Conservation (phyloP, 345 rosid species). For the Theobroma cacao region DNA sequence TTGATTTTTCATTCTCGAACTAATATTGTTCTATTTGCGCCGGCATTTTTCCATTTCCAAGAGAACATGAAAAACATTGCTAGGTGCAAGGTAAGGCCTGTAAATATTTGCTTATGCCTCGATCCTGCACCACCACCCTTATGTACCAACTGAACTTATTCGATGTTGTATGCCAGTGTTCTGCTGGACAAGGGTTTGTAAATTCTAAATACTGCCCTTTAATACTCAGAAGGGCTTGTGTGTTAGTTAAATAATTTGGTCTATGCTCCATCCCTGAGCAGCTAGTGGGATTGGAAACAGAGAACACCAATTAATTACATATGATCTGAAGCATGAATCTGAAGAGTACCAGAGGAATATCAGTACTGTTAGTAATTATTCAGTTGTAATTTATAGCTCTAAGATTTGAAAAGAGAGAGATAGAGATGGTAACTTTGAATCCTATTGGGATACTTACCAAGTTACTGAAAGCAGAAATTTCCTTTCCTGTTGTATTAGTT, state of each 20-base stretch:
- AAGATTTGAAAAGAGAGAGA: not conserved
- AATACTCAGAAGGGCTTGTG: slow-evolving; percentile 7
- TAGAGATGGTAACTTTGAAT: not conserved
- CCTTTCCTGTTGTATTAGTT: not conserved
- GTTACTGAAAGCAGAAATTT: not conserved
- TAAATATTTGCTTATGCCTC: slow-evolving; percentile 28
- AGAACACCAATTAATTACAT: slow-evolving; percentile 9
- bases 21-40: not conserved
- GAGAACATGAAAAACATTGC: slow-evolving; percentile 1
- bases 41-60: slow-evolving; percentile 12
- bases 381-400: not conserved
- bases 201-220: slow-evolving; percentile 6
- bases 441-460: not conserved
- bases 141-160: slow-evolving; percentile 15
- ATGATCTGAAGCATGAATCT: not conserved
- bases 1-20: slow-evolving; percentile 1
- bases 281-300: not conserved
- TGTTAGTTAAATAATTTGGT: slow-evolving; percentile 12
- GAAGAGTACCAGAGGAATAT: not conserved
- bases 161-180: slow-evolving; percentile 21
- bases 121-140: slow-evolving; percentile 11
- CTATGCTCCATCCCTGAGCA: slow-evolving; percentile 15
- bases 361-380: slow-evolving; percentile 7
- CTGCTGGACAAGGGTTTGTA: slow-evolving; percentile 10
- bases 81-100: slow-evolving; percentile 23